Evolutionary conservation across 208 protist species (phyloP).

Genomic region (Leishmania aethiopica): DNA sequence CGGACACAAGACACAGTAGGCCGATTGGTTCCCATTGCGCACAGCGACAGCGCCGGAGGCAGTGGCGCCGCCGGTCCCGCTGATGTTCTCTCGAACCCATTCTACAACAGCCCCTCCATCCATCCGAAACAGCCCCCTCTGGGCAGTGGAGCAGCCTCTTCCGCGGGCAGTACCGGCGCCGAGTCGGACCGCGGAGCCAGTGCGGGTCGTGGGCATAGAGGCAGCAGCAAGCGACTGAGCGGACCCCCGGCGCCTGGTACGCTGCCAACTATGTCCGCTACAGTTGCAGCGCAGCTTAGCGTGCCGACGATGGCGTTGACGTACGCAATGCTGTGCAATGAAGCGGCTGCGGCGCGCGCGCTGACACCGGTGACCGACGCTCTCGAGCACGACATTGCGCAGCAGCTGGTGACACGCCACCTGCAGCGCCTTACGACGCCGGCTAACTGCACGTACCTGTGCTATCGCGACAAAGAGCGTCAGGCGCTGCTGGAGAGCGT

Average conservation of each 20-base stretch:
- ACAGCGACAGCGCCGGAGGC: background rate
- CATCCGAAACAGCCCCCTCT: constrained; percentile 16
- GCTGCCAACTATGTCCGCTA: background rate
- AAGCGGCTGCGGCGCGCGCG: constrained; percentile 37
- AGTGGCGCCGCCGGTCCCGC: background rate
- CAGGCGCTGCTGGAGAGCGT: constrained; percentile 31
- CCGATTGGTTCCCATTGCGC: background rate
- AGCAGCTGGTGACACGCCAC: constrained; percentile 54
- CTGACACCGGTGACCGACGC: constrained; percentile 49
- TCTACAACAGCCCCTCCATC: constrained; percentile 10
- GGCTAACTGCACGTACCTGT: constrained; percentile 71
- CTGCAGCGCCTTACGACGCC: constrained; percentile 63
- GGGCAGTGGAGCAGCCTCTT: constrained; percentile 1
- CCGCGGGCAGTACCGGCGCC: background rate
- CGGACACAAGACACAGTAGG: constrained; percentile 29
- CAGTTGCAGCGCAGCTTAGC: constrained; percentile 38
- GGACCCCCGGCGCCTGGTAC: background rate
- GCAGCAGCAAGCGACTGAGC: background rate
- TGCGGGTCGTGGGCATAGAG: background rate
- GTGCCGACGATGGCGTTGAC: constrained; percentile 39
- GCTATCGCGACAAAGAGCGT: constrained; percentile 59
- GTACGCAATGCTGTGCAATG: constrained; percentile 65
- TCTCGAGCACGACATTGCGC: constrained; percentile 65
- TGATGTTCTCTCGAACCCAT: constrained; percentile 18
- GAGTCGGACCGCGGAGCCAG: background rate